Conservation (phyloP, 768 basidiomycete species). For the Calocybe indica region DNA sequence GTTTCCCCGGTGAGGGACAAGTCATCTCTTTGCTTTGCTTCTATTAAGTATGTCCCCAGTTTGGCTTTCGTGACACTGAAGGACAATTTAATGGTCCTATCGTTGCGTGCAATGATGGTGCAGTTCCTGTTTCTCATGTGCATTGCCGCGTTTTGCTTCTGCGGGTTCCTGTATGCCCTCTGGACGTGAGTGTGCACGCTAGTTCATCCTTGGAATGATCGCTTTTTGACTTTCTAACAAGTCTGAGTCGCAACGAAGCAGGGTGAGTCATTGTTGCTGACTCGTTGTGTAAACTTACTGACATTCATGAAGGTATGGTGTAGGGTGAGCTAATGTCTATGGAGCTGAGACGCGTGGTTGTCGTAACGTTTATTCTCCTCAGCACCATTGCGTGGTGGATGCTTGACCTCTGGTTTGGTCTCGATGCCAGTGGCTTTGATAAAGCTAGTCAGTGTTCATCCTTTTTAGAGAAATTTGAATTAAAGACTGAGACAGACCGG, state of each 20-base stretch:
- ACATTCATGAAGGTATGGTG: conserved; percentile 17
- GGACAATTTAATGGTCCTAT: conserved; percentile 74
- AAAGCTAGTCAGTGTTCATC: conserved; percentile 53
- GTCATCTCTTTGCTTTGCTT: not conserved
- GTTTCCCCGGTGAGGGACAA: conserved; percentile 64
- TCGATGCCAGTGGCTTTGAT: conserved; percentile 88
- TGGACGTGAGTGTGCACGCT: conserved; percentile 67
- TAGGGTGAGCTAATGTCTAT: conserved; percentile 16
- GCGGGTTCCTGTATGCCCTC: conserved; percentile 87
- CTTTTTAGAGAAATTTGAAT: not conserved
- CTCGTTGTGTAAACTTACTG: no score
- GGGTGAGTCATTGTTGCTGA: conserved; percentile 30
- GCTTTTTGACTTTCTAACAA: conserved; percentile 18
- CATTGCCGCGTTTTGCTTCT: conserved; percentile 86
- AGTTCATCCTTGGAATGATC: not conserved
- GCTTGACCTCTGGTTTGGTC: conserved; percentile 90
- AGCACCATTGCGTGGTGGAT: conserved; percentile 88
- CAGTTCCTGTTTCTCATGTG: conserved; percentile 84
- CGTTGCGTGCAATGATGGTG: conserved; percentile 86
- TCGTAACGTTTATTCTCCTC: conserved; percentile 1
- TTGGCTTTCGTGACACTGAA: conserved; percentile 89
- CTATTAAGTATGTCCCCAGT: conserved; percentile 28
- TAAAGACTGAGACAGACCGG: conserved; percentile 30
- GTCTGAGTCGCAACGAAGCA: conserved; percentile 56
- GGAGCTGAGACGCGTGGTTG: not conserved